Base-by-base conservation (phyloP, 371 early-diverging fungal genomes). In the Blakeslea trispora region DNA sequence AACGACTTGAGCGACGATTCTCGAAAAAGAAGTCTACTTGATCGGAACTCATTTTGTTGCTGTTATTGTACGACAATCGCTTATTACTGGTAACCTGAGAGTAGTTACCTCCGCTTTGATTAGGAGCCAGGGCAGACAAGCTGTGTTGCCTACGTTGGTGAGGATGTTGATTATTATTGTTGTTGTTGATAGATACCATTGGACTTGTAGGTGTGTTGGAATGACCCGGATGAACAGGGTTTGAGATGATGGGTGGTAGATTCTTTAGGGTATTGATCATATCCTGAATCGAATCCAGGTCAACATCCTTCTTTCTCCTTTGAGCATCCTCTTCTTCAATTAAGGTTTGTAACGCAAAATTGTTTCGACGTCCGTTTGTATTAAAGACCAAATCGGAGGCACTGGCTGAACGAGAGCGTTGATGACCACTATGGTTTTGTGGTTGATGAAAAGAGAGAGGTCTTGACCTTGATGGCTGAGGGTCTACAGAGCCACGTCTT, bases 241-340 rank as follows among this genome's bases (percentile, higher is more conserved):
- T 3, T 3, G 64, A 45, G 3, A 58, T 59, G 40, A 66, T 63
- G 21, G 81, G 75, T 21, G 84, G 82, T 22, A 84, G 53, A 15
- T 71, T 68, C 50, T 80, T 81, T 39, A 84, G 50, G 14, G 75
- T 79, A 28, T 76, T 79, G 59, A 84, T 82, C 65, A 84, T 80
- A 37, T 78, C 68, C 32, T 84, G 79, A 15, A 84, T 59, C 1
- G 75, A 77, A 35, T 80, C 73, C 4, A 79, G 69, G 14, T 57
- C 55, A 53, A 69, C 59, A n/a, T 62, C 58, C 39, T 57, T 52
- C 50, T 47, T 53, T 44, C 37, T 53, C 45, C 47, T 42, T 61
- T 63, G n/a, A 65, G 51, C 46, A 62, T 53, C 64, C 59, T 47
- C 55, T 63, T 57, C 72, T 63, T 59, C 63, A 47, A 41, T 64